A percentile compares a stretch with the other conserved stretches of the same genome.
Conservation (phyloP, 1,284 basidiomycete genomes). For the Ustilago bromivora region DNA sequence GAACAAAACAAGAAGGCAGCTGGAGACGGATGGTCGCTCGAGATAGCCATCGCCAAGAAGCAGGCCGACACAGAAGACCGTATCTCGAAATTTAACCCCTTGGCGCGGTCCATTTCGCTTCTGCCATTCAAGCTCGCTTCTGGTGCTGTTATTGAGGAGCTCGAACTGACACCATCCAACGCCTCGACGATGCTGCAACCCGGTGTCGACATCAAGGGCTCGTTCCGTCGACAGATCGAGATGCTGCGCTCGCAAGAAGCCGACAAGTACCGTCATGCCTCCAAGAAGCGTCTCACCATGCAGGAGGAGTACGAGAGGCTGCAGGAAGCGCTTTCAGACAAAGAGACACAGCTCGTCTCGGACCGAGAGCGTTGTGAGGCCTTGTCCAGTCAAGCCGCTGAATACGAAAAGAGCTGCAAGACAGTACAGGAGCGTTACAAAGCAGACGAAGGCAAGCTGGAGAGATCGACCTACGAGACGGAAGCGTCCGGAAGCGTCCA, state of each 20-base stretch:
- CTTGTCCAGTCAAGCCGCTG: conserved; percentile 34
- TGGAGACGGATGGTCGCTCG: conserved; percentile 57
- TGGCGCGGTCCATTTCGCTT: conserved; percentile 54
- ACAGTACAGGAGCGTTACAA: conserved; percentile 53
- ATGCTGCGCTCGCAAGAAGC: conserved; percentile 46
- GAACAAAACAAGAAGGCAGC: conserved; percentile 55
- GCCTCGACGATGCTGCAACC: conserved; percentile 57
- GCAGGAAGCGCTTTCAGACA: conserved; percentile 42
- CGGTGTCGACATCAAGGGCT: conserved; percentile 56
- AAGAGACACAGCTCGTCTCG: conserved; percentile 40
- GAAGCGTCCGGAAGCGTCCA: conserved; percentile 48
- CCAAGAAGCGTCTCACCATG: conserved; percentile 52
- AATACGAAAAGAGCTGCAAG: conserved; percentile 56
- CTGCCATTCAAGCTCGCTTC: conserved; percentile 50
- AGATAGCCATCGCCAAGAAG: conserved; percentile 61
- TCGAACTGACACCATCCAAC: conserved; percentile 52
- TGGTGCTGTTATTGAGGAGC: conserved; percentile 50
- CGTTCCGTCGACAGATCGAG: conserved; percentile 51
- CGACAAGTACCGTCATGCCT: conserved; percentile 47
- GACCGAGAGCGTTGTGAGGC: conserved; percentile 46
- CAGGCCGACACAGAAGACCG: conserved; percentile 63
- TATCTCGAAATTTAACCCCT: conserved; percentile 53
- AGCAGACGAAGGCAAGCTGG: conserved; percentile 50
- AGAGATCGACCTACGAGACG: conserved; percentile 51
- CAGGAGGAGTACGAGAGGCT: conserved; percentile 58